Evolutionary conservation across 2,329 filamentous ascomycete species (phyloP).

Genomic region (Capronia americana): DNA sequence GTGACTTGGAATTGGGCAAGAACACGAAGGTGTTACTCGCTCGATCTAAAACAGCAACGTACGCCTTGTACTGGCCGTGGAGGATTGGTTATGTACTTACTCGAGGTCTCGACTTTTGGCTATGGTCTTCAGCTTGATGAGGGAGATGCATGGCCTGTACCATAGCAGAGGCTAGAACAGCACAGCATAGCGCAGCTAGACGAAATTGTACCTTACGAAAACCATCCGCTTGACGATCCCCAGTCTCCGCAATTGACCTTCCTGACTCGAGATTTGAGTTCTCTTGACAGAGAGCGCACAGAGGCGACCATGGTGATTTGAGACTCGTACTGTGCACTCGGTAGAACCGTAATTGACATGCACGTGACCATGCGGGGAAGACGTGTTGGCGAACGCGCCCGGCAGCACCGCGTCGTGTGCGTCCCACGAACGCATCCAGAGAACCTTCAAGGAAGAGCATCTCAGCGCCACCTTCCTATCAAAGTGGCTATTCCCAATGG

Average conservation of each 20-base stretch:
- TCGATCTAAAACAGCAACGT: constrained; percentile 9
- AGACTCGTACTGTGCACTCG: too few species aligned
- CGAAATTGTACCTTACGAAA: constrained; percentile 27
- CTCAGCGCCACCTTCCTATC: background rate
- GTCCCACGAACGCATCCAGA: background rate
- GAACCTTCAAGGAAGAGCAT: background rate
- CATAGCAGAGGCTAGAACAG: constrained; percentile 28
- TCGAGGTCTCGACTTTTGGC: constrained; percentile 24
- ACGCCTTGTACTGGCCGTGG: constrained; percentile 17
- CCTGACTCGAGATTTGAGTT: background rate
- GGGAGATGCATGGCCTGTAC: constrained; percentile 27
- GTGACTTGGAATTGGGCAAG: constrained; percentile 16
- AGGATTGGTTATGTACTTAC: constrained; percentile 31
- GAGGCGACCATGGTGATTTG: too few species aligned
- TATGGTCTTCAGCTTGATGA: constrained; percentile 9
- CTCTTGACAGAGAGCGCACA: background rate
- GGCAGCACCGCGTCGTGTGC: background rate
- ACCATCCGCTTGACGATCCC: background rate
- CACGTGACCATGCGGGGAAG: background rate
- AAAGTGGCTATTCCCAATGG: constrained; percentile 18
- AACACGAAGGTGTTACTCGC: constrained; percentile 12
- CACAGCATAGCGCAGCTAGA: constrained; percentile 26
- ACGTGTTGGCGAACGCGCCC: background rate
- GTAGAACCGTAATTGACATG: background rate
- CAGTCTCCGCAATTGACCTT: background rate